Evolutionary conservation across 495 filamentous ascomycete species (phyloP).

Genomic region (Neurospora sp.): DNA sequence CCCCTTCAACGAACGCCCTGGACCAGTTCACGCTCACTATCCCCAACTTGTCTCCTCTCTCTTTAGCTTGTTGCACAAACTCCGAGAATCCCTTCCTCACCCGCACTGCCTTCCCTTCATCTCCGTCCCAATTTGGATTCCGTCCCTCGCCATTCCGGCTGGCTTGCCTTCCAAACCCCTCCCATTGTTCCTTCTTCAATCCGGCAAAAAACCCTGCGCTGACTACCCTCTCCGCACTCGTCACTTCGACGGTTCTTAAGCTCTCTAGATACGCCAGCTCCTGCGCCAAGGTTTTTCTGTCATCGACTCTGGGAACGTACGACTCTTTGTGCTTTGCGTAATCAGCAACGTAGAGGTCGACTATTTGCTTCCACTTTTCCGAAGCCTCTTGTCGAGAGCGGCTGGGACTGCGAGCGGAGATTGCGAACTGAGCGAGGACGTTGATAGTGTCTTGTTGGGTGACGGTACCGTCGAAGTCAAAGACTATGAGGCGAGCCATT

Average conservation of each 20-base stretch:
- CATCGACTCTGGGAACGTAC: constrained; percentile 16
- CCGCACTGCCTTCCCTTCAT: constrained; percentile 13
- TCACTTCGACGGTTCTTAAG: constrained; percentile 24
- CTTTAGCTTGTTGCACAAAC: constrained; percentile 14
- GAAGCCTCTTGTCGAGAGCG: not conserved
- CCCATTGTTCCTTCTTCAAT: constrained; percentile 10
- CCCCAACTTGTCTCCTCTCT: constrained; percentile 18
- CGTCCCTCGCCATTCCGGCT: constrained; percentile 10
- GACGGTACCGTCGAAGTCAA: constrained; percentile 43
- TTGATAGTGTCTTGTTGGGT: constrained; percentile 26
- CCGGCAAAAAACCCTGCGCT: constrained; percentile 25
- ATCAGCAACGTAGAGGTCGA: constrained; percentile 26
- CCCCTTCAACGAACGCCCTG: constrained; percentile 27
- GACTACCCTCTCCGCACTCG: constrained; percentile 24
- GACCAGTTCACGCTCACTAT: constrained; percentile 40
- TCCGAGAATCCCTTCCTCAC: constrained; percentile 26
- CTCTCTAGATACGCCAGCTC: constrained; percentile 31
- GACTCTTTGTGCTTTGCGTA: constrained; percentile 18
- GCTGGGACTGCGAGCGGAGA: not conserved
- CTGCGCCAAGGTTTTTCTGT: constrained; percentile 13
- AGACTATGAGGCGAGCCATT: constrained; percentile 25
- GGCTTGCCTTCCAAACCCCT: constrained; percentile 16
- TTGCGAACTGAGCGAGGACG: constrained; percentile 11
- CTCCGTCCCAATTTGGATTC: not conserved
- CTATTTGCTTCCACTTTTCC: constrained; percentile 25